phyloP scores from a whole-genome alignment of 2,329 filamentous ascomycete genomes.

The Cytospora chrysosperma region DNA sequence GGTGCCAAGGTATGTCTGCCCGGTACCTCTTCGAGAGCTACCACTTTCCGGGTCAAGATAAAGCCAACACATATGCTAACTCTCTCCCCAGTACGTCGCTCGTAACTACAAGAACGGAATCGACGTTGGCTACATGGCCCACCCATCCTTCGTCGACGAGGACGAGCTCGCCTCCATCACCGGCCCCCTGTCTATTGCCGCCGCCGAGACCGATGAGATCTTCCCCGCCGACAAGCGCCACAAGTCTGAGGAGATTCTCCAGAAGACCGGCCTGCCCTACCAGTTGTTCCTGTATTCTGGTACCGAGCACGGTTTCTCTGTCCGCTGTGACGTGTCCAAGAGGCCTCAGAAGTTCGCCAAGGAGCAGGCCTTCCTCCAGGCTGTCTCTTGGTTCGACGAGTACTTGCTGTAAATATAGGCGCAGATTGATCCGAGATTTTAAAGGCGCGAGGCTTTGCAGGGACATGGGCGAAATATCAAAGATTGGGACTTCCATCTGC shows the following conservation, averaged over 20 bases:
- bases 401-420: constrained; percentile 41
- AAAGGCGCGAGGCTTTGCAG: not conserved
- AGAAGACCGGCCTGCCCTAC: constrained; percentile 58
- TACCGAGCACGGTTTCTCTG: constrained; percentile 72
- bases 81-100: constrained; percentile 56
- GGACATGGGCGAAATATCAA: not conserved
- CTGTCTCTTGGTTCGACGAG: constrained; percentile 73
- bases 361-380: constrained; percentile 79
- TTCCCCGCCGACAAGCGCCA: constrained; percentile 64
- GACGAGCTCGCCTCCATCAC: constrained; percentile 65
- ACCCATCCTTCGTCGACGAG: constrained; percentile 72
- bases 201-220: constrained; percentile 62
- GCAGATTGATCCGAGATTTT: not conserved
- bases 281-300: constrained; percentile 76
- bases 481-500: not conserved
- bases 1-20: constrained; percentile 59
- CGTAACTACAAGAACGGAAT: constrained; percentile 65
- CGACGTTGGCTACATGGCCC: constrained; percentile 70
- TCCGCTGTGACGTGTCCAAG: constrained; percentile 62
- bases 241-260: constrained; percentile 63
- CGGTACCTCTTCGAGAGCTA: not conserved
- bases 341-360: constrained; percentile 66
- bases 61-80: not conserved
- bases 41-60: not conserved
- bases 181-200: constrained; percentile 68